Percentiles rank a stretch among this genome's conserved stretches.
Evolutionary conservation across 2,329 filamentous ascomycete genomes (phyloP).

Genomic region (Westerdykella aurantiaca): DNA sequence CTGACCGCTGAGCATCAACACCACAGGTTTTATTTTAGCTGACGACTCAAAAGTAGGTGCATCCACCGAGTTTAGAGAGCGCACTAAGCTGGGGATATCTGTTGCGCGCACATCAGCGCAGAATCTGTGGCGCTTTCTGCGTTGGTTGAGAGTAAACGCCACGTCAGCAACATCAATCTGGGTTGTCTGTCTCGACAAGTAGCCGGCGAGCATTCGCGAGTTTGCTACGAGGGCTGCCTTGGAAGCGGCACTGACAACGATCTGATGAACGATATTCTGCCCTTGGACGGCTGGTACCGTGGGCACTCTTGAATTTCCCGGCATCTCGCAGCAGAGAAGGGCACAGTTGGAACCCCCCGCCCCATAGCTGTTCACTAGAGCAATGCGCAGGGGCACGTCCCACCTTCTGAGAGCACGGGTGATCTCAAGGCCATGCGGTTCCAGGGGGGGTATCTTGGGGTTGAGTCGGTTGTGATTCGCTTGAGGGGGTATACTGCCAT

Average conservation of each 20-base stretch:
- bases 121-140: background rate
- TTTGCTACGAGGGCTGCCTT: background rate
- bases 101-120: background rate
- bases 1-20: slow-evolving; percentile 9
- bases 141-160: background rate
- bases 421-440: slow-evolving; percentile 10
- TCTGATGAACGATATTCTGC: background rate
- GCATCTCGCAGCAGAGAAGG: slow-evolving; percentile 8
- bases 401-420: slow-evolving; percentile 2
- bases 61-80: background rate
- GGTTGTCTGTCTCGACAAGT: background rate
- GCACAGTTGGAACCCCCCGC: slow-evolving; percentile 23
- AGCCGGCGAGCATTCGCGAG: background rate
- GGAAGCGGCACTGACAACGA: background rate
- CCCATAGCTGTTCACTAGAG: slow-evolving; percentile 37
- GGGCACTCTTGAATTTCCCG: background rate
- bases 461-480: slow-evolving; percentile 14
- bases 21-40: background rate
- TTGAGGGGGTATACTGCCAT: slow-evolving; percentile 11
- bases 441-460: slow-evolving; percentile 11
- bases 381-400: slow-evolving; percentile 11
- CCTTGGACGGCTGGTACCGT: slow-evolving; percentile 2
- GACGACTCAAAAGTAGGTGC: background rate
- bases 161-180: background rate
- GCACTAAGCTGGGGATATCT: background rate